phyloP scores from a whole-genome alignment of 306 rosid genomes.

The Sesbania bispinosa region DNA sequence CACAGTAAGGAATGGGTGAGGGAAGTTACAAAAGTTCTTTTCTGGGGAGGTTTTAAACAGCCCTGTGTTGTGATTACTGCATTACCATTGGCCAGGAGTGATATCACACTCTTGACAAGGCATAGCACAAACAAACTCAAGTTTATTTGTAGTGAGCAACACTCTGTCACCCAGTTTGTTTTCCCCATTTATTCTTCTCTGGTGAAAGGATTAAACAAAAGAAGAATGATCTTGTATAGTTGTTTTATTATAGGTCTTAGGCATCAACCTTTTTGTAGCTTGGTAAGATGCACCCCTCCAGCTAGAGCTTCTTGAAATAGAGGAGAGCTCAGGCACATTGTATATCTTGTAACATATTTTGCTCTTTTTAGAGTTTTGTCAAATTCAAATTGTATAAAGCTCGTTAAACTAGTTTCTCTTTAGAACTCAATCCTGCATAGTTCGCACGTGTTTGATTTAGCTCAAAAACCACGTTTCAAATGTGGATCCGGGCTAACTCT shows the following conservation, averaged over 20 bases:
- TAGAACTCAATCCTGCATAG: neutral
- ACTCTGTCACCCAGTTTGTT: slow-evolving; percentile 3
- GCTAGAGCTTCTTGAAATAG: slow-evolving; percentile 31
- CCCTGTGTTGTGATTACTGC: slow-evolving; percentile 20
- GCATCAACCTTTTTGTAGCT: slow-evolving; percentile 45
- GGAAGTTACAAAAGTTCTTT: slow-evolving; percentile 11
- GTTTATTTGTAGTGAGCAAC: slow-evolving; percentile 3
- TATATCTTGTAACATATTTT: slow-evolving; percentile 24
- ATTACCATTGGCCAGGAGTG: neutral
- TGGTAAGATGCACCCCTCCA: slow-evolving; percentile 35
- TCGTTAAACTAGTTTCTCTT: neutral
- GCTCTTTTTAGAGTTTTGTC: slow-evolving; percentile 23
- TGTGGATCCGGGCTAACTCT: no score
- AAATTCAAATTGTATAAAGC: slow-evolving; percentile 34
- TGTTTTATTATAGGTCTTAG: slow-evolving; percentile 33
- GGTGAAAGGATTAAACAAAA: slow-evolving; percentile 12
- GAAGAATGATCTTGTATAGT: slow-evolving; percentile 33
- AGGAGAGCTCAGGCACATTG: slow-evolving; percentile 15
- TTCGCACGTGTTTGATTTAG: no score
- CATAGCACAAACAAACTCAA: neutral
- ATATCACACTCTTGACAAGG: neutral
- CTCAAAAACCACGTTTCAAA: no score
- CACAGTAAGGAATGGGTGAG: slow-evolving; percentile 12
- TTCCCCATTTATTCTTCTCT: neutral
- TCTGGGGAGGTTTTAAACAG: slow-evolving; percentile 15